Percentiles rank a stretch among this genome's conserved stretches.
Evolutionary conservation across 495 filamentous ascomycete species (phyloP).

Genomic region (Paragyromitra xinjiangensis): DNA sequence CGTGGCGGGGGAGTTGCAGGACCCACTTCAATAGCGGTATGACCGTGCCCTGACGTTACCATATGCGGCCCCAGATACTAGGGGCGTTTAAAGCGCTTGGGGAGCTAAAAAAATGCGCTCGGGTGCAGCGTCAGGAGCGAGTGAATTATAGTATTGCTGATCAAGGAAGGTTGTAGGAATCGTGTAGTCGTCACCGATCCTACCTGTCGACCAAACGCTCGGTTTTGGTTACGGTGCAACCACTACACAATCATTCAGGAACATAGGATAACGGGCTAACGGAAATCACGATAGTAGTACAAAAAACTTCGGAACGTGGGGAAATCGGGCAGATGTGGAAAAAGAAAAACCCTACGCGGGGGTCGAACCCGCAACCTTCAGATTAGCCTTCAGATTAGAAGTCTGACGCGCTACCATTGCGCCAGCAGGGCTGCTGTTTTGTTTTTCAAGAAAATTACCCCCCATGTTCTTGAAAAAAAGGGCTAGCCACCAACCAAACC

Average conservation of each 20-base stretch:
- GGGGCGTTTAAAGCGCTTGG: slow-evolving; percentile 6
- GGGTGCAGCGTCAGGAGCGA: neutral
- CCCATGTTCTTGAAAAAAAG: neutral
- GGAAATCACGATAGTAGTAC: neutral
- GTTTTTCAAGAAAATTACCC: neutral
- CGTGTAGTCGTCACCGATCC: too few relatives aligned
- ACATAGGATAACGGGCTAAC: neutral
- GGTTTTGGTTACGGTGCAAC: neutral
- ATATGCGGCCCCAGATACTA: neutral
- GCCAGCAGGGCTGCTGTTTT: slow-evolving; percentile 43
- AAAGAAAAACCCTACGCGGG: slow-evolving; percentile 64
- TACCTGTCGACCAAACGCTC: neutral
- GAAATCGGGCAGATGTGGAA: neutral
- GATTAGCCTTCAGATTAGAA: slow-evolving; percentile 60
- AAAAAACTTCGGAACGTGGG: neutral
- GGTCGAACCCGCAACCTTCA: slow-evolving; percentile 70
- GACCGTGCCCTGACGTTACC: neutral
- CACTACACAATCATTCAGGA: neutral
- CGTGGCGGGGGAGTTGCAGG: neutral
- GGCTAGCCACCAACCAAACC: neutral
- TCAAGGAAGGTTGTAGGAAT: neutral
- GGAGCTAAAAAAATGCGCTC: neutral
- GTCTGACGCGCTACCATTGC: slow-evolving; percentile 52
- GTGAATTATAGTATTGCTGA: neutral
- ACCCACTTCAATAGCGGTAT: neutral